phyloP scores from a whole-genome alignment of 106 monocot species.

The Dactylorhiza incarnata region DNA sequence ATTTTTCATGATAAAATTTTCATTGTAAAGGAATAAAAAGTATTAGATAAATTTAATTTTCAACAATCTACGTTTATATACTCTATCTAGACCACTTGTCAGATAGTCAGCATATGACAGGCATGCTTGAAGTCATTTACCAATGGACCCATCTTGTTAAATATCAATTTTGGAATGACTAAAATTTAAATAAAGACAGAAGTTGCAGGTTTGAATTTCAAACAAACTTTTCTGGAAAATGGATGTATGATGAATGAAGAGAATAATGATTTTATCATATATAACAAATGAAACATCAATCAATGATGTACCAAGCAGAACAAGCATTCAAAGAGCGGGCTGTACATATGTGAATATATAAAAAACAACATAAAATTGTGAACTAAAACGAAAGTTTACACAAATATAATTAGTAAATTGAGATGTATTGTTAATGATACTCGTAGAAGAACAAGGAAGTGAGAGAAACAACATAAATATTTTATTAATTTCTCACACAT shows the following conservation, averaged over 20 bases:
- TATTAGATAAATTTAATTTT: not conserved
- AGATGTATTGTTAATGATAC: not conserved
- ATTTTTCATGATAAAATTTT: not conserved
- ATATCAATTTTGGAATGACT: not conserved
- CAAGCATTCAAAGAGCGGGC: too few species aligned
- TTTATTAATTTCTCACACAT: too few species aligned
- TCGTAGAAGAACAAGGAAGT: too few species aligned
- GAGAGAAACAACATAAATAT: not conserved
- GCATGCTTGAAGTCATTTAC: not conserved
- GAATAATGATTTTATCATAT: too few species aligned
- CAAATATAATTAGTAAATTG: not conserved
- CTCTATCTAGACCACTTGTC: not conserved
- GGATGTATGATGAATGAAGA: too few species aligned
- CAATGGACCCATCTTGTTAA: not conserved
- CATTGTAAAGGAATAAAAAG: not conserved
- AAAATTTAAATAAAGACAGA: not conserved
- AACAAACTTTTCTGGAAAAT: too few species aligned
- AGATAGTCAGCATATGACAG: not conserved
- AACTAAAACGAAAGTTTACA: not conserved
- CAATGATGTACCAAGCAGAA: too few species aligned
- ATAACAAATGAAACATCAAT: too few species aligned
- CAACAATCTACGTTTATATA: not conserved
- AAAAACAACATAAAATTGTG: not conserved
- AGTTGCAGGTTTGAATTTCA: too few species aligned
- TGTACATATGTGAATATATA: not conserved